Evolutionary conservation across 352 stramenopile species (phyloP).

Genomic region (Phytophthora cajani): DNA sequence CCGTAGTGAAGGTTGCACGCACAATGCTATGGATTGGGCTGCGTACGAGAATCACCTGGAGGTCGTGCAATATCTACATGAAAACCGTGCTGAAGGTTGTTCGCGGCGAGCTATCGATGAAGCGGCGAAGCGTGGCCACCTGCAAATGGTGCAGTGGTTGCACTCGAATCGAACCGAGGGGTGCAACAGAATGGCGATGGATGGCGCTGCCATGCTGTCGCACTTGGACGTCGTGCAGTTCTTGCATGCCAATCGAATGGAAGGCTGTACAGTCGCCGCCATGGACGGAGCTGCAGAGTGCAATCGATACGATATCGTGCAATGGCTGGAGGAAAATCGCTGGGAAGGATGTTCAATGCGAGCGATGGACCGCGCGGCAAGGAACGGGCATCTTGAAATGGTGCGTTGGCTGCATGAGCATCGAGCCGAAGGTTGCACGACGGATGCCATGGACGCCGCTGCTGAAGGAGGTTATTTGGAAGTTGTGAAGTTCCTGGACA

Average conservation of each 20-base stretch:
- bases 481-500: constrained; percentile 35
- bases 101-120: constrained; percentile 32
- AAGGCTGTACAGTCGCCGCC: constrained; percentile 33
- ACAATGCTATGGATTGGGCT: constrained; percentile 40
- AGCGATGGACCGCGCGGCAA: constrained; percentile 37
- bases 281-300: constrained; percentile 34
- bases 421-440: constrained; percentile 30
- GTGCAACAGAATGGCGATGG: constrained; percentile 38
- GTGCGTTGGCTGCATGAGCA: constrained; percentile 36
- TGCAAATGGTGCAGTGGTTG: constrained; percentile 35
- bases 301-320: constrained; percentile 26
- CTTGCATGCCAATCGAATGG: constrained; percentile 34
- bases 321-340: constrained; percentile 37
- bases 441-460: constrained; percentile 30
- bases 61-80: constrained; percentile 35
- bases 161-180: constrained; percentile 31
- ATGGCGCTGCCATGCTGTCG: constrained; percentile 27
- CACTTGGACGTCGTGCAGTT: constrained; percentile 43
- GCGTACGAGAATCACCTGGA: constrained; percentile 28
- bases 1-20: constrained; percentile 36
- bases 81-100: constrained; percentile 35
- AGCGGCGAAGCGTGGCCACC: constrained; percentile 31
- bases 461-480: constrained; percentile 29
- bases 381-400: constrained; percentile 32
- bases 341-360: constrained; percentile 35